A percentile compares a stretch with the other conserved stretches of the same genome.
Evolutionary conservation across 176 grass and related monocot genomes (phyloP).

Genomic region (Aegilops bicornis): DNA sequence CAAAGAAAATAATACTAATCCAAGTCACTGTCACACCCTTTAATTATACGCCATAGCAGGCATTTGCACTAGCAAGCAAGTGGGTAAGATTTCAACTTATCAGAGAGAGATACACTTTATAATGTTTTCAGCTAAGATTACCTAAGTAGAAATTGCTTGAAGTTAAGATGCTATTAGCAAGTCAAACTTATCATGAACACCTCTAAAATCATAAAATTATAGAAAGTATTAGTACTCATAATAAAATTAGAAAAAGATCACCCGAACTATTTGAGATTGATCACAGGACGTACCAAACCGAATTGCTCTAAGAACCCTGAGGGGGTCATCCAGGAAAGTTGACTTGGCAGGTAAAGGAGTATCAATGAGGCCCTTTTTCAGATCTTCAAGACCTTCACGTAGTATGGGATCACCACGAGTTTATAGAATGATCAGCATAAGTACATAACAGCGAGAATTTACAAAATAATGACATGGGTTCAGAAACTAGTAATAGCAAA

Average conservation of each 20-base stretch:
- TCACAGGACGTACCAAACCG: constrained; percentile 68
- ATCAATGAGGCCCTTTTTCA: constrained; percentile 73
- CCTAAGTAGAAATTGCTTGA: not conserved
- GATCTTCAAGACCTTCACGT: constrained; percentile 70
- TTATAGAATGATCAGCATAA: constrained; percentile 9
- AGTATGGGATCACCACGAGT: constrained; percentile 28
- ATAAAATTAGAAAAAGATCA: not conserved
- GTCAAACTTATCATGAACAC: constrained; percentile 6
- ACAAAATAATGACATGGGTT: constrained; percentile 9
- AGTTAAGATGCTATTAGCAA: constrained; percentile 22
- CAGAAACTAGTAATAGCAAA: constrained; percentile 9
- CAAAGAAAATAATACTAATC: constrained; percentile 11
- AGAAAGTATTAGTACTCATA: not conserved
- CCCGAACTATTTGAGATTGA: constrained; percentile 16
- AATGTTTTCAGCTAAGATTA: not conserved
- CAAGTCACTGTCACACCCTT: not conserved
- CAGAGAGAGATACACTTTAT: not conserved
- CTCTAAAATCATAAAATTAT: not conserved
- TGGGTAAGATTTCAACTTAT: constrained; percentile 6
- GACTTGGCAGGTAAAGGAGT: constrained; percentile 87
- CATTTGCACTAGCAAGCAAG: constrained; percentile 27
- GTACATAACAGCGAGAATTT: constrained; percentile 19
- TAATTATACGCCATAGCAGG: not conserved
- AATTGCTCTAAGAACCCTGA: constrained; percentile 97
- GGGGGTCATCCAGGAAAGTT: constrained; percentile 95